A percentile compares a stretch with the other conserved stretches of the same genome.
Evolutionary conservation across 768 basidiomycete species (phyloP).

Genomic region (Termitomyces bulborhizus): DNA sequence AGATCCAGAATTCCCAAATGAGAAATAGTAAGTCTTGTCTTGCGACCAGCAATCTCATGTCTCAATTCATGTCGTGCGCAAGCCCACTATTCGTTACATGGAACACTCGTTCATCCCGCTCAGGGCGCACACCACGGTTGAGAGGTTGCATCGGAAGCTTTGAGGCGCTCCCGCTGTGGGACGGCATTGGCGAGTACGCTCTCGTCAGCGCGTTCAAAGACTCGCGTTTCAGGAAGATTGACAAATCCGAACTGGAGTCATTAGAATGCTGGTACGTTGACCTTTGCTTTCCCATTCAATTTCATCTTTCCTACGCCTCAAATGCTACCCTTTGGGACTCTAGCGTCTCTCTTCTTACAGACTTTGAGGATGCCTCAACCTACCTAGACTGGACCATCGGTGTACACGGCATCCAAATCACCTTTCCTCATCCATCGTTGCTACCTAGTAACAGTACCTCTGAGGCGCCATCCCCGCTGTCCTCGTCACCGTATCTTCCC

Average conservation of each 20-base stretch:
- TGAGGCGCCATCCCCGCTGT: conserved; percentile 63
- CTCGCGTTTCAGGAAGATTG: conserved; percentile 77
- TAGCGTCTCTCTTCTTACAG: conserved; percentile 89
- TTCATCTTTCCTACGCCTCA: background rate
- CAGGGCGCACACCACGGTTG: conserved; percentile 56
- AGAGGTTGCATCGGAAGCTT: conserved; percentile 97
- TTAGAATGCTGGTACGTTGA: conserved; percentile 82
- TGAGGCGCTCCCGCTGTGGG: conserved; percentile 61
- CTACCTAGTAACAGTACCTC: conserved; percentile 42
- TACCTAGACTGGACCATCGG: conserved; percentile 95
- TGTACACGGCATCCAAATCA: conserved; percentile 86
- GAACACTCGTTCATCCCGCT: conserved; percentile 66
- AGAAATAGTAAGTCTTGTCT: conserved; percentile 64
- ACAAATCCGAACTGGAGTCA: conserved; percentile 63
- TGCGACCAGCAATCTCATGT: background rate
- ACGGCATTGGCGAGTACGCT: conserved; percentile 86
- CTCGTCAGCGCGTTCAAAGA: conserved; percentile 89
- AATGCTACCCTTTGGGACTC: background rate
- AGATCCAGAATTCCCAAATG: conserved; percentile 58
- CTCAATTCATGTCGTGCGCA: conserved; percentile 20
- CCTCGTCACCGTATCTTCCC: conserved; percentile 57
- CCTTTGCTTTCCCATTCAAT: conserved; percentile 2
- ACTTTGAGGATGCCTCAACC: conserved; percentile 79
- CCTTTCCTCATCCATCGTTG: conserved; percentile 75
- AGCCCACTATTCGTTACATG: conserved; percentile 95